These are phyloP conservation scores for Elongisporangium senticosum DNA, from an alignment of 352 stramenopile genomes.

Conservation along the genomic window DNA sequence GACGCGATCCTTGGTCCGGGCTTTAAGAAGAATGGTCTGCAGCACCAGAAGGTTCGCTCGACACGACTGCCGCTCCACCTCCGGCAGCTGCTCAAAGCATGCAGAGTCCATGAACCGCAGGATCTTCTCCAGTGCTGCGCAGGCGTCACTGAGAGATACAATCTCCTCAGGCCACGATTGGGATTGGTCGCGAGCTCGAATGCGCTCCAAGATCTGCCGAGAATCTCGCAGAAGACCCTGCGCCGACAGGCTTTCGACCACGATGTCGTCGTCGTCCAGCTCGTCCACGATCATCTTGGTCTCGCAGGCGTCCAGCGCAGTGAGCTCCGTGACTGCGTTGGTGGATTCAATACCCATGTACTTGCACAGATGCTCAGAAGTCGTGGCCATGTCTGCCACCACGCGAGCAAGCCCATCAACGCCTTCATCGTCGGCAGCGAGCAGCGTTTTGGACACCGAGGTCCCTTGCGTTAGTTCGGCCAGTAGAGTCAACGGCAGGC, in stretches of 20 bases:
- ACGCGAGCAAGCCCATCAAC: background rate
- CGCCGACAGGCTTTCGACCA: slow-evolving; percentile 49
- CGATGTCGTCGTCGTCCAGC: slow-evolving; percentile 53
- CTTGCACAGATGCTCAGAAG: background rate
- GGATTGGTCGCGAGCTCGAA: slow-evolving; percentile 1
- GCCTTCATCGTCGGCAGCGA: background rate
- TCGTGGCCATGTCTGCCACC: background rate
- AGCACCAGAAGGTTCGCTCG: slow-evolving; percentile 41
- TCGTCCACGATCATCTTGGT: slow-evolving; percentile 12
- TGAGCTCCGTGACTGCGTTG: slow-evolving; percentile 16
- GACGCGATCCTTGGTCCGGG: slow-evolving; percentile 29
- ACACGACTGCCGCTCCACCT: slow-evolving; percentile 32
- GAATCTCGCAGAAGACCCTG: slow-evolving; percentile 48
- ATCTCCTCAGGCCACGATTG: slow-evolving; percentile 12
- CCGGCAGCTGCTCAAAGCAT: slow-evolving; percentile 13
- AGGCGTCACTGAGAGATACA: slow-evolving; percentile 28
- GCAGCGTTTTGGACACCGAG: background rate
- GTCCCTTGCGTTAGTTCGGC: slow-evolving; percentile 6
- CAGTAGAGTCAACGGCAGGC: slow-evolving; percentile 23
- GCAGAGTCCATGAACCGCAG: slow-evolving; percentile 36
- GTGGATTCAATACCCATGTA: background rate
- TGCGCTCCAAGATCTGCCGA: slow-evolving; percentile 17
- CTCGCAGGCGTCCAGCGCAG: slow-evolving; percentile 40
- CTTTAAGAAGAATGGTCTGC: slow-evolving; percentile 48
- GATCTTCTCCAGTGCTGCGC: slow-evolving; percentile 28